These are phyloP conservation scores for Rossbeevera mucosa DNA, from an alignment of 768 basidiomycete species.

Conservation along the genomic window DNA sequence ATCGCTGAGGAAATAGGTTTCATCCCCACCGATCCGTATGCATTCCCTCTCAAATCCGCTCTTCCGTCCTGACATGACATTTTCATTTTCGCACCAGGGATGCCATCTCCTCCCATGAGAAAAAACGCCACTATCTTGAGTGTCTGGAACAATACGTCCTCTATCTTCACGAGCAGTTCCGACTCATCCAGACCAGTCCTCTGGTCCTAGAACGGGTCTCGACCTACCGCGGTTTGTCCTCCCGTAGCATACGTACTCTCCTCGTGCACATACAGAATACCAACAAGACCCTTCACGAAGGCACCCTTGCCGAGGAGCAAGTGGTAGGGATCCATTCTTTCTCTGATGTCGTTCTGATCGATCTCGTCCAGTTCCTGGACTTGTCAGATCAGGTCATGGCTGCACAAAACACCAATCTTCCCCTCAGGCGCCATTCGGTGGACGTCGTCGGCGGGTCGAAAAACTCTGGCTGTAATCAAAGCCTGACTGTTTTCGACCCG, in stretches of 20 bases:
- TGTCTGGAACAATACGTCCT: conserved; percentile 68
- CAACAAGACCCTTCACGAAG: conserved; percentile 45
- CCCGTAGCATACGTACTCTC: conserved; percentile 63
- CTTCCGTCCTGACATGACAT: background rate
- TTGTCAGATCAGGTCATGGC: conserved; percentile 27
- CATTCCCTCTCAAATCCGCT: background rate
- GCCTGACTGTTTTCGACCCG: conserved; percentile 16
- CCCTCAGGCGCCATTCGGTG: conserved; percentile 31
- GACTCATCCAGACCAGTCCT: conserved; percentile 45
- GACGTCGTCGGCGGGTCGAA: conserved; percentile 18
- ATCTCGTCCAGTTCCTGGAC: conserved; percentile 25
- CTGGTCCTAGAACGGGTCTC: conserved; percentile 47
- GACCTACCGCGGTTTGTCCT: conserved; percentile 52
- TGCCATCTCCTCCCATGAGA: conserved; percentile 74
- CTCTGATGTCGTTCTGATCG: background rate
- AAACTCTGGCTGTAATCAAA: conserved; percentile 6
- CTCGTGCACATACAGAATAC: conserved; percentile 66
- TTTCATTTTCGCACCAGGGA: conserved; percentile 43
- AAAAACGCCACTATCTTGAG: conserved; percentile 69
- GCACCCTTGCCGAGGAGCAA: conserved; percentile 52
- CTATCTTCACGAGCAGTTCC: conserved; percentile 60
- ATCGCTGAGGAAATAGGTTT: conserved; percentile 56
- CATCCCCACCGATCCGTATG: conserved; percentile 58
- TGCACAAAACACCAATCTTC: conserved; percentile 21
- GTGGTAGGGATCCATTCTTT: conserved; percentile 34